Evolutionary conservation across 2,329 filamentous ascomycete genomes (phyloP), one percentile per base, ranked within the genome.

Genomic region (Lasiodiplodia citricola): DNA sequence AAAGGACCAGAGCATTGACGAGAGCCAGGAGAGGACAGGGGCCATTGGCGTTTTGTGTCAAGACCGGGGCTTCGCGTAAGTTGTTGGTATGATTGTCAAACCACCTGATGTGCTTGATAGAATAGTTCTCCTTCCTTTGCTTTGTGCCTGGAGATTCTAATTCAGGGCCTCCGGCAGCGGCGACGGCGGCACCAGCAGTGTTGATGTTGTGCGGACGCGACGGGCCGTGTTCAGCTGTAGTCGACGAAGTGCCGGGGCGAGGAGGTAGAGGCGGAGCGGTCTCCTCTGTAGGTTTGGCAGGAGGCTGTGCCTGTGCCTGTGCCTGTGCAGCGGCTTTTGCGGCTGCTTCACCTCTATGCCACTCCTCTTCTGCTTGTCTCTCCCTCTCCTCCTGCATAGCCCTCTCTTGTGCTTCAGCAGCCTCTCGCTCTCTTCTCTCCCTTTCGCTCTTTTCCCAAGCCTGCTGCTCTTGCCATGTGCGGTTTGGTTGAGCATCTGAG

Each of bases 41-140:
- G 0, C 96, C 96, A 74, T 99, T 99, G 68, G 91, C 89, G 73
- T 97, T 98, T 76, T 99, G 95, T 3, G 96, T 90, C 51, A 98
- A 83, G 68, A 98, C 93, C 0, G 96, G 95, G 0, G 93, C 95
- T n/a, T 87, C 86, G 54, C 93, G 87, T 47, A 92, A 88, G n/a
- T 87, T 84, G 1, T 84, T 78, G 0, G 86, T 83, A 13, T 77
- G 86, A 2, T 84, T 80, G 77, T 97, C 93, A 70, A 90, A 85
- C 94, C 95, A 98, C 70, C 88, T 90, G 70, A 98, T 90, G 70
- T 94, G 94, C 77, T 97, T 96, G 78, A 98, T 94, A 68, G 94
- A 91, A 75, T 99, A 98, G 0, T 93, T 96, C 79, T 97, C 94
- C 68, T 84, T 85, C 70, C 86, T 85, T 67, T 76, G 73, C 67